phyloP scores from a whole-genome alignment of 164 flowering plant genomes.

The Echeveria elegans region DNA sequence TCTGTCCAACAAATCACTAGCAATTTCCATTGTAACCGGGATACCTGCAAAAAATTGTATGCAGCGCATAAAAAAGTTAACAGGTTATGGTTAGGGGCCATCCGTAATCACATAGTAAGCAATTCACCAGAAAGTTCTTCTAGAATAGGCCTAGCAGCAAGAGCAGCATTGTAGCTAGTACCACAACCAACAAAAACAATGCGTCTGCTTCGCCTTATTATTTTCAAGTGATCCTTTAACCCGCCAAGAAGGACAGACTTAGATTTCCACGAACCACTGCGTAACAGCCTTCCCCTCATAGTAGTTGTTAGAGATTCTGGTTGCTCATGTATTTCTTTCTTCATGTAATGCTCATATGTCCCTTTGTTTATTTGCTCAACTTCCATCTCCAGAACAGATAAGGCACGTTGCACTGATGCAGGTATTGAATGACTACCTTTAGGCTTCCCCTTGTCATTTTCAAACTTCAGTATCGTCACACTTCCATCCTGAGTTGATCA shows the following conservation, averaged over 20 bases:
- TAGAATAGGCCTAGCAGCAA: slow-evolving; percentile 85
- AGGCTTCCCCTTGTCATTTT: slow-evolving; percentile 41
- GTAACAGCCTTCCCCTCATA: slow-evolving; percentile 93
- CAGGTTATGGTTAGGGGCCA: background rate
- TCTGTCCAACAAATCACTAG: slow-evolving; percentile 91
- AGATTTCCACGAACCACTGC: slow-evolving; percentile 68
- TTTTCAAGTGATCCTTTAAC: slow-evolving; percentile 84
- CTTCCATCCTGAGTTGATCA: slow-evolving; percentile 98
- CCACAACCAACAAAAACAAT: slow-evolving; percentile 97
- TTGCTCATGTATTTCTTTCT: slow-evolving; percentile 97
- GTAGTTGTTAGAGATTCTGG: slow-evolving; percentile 91
- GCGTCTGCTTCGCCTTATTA: slow-evolving; percentile 88
- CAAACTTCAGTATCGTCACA: slow-evolving; percentile 72
- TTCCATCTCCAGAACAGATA: slow-evolving; percentile 94
- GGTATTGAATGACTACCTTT: slow-evolving; percentile 46
- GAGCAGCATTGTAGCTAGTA: slow-evolving; percentile 97
- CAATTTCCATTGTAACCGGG: slow-evolving; percentile 94
- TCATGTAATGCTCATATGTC: slow-evolving; percentile 88
- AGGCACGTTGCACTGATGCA: slow-evolving; percentile 86
- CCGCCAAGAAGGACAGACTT: slow-evolving; percentile 91
- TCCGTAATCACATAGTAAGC: background rate
- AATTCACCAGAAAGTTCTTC: slow-evolving; percentile 46
- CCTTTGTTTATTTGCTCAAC: slow-evolving; percentile 98
- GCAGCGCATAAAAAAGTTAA: background rate
- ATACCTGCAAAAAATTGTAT: slow-evolving; percentile 40